phyloP scores from a whole-genome alignment of 495 filamentous ascomycete genomes.

The Geopyxis carbonaria region DNA sequence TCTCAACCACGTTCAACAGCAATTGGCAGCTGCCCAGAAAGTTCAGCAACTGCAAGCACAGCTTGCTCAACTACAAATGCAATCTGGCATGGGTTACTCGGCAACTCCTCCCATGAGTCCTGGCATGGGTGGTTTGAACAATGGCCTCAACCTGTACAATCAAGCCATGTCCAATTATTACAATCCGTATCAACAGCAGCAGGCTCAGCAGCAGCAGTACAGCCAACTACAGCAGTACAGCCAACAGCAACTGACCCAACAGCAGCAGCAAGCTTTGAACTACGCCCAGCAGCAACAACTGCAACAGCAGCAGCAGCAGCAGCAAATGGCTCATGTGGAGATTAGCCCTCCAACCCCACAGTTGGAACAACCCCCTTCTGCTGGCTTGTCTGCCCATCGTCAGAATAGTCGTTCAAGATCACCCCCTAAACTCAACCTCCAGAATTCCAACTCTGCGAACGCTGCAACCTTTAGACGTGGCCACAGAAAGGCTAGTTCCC shows the following conservation, averaged over 20 bases:
- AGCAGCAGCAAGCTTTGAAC: slow-evolving; percentile 28
- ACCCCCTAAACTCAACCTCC: slow-evolving; percentile 39
- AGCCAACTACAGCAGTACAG: slow-evolving; percentile 39
- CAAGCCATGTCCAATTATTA: not conserved
- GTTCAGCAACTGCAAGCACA: slow-evolving; percentile 22
- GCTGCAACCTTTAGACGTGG: slow-evolving; percentile 61
- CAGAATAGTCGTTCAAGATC: slow-evolving; percentile 28
- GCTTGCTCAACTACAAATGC: slow-evolving; percentile 18
- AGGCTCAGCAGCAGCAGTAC: slow-evolving; percentile 36
- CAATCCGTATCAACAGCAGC: slow-evolving; percentile 12
- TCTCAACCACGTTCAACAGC: slow-evolving; percentile 2
- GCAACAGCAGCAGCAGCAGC: slow-evolving; percentile 27
- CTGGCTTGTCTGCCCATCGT: slow-evolving; percentile 24
- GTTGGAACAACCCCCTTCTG: slow-evolving; percentile 11
- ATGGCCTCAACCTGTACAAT: not conserved
- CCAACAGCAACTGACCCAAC: slow-evolving; percentile 28
- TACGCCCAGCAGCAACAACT: slow-evolving; percentile 23
- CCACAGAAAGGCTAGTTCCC: slow-evolving; percentile 80
- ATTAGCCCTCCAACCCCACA: slow-evolving; percentile 18
- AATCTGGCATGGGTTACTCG: slow-evolving; percentile 12
- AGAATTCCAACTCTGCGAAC: slow-evolving; percentile 15
- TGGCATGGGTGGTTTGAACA: too few relatives aligned
- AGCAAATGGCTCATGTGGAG: slow-evolving; percentile 23
- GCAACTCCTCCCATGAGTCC: slow-evolving; percentile 16
- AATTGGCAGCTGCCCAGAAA: slow-evolving; percentile 8